Evolutionary conservation across 176 grass and related monocot species (phyloP).

Genomic region (Carex myosuroides): DNA sequence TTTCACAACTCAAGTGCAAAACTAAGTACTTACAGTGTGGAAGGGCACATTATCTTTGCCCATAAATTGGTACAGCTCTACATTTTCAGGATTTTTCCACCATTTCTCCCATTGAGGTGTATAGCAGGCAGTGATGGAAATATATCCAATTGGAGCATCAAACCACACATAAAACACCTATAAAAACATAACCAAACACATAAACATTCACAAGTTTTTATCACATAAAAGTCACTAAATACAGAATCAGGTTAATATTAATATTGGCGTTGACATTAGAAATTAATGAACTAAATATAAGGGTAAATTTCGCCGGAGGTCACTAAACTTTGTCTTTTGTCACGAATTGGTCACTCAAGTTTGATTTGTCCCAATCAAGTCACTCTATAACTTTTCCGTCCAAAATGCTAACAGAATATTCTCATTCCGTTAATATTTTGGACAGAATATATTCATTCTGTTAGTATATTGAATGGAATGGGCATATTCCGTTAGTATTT

Average conservation of each 20-base stretch:
- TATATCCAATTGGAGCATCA: constrained; percentile 97
- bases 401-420: too few species aligned
- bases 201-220: not conserved
- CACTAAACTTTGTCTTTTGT: too few species aligned
- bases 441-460: too few species aligned
- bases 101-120: constrained; percentile 95
- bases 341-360: too few species aligned
- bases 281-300: not conserved
- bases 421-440: too few species aligned
- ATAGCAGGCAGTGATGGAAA: constrained; percentile 91
- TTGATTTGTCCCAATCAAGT: too few species aligned
- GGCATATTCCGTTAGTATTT: too few species aligned
- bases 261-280: not conserved
- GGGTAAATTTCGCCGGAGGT: too few species aligned
- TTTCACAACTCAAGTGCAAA: not conserved
- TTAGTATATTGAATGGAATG: too few species aligned
- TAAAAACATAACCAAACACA: constrained; percentile 12
- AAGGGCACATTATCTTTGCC: constrained; percentile 99
- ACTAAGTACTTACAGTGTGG: constrained; percentile 64
- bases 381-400: too few species aligned
- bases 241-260: not conserved
- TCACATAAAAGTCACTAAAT: constrained; percentile 8
- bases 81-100: constrained; percentile 92
- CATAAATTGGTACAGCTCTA: constrained; percentile 98
- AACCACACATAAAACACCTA: constrained; percentile 99